Percentiles rank a stretch among this genome's conserved stretches.
Conservation (phyloP, 768 basidiomycete species). For the Postia placenta region DNA sequence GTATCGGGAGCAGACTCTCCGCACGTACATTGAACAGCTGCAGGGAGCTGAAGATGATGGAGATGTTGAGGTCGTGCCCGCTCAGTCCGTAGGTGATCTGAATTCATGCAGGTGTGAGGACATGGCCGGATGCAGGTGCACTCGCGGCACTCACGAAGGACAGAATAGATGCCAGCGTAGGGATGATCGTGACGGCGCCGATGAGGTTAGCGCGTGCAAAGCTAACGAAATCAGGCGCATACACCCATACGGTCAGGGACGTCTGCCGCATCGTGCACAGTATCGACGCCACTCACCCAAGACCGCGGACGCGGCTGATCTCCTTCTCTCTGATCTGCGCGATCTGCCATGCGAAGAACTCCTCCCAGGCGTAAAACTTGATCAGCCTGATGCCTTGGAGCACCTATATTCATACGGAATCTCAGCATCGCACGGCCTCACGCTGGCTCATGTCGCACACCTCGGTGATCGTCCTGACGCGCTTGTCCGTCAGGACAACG, state of each 20-base stretch:
- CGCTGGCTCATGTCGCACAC: too few species aligned
- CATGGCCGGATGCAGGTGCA: neutral
- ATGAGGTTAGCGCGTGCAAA: constrained; percentile 30
- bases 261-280: neutral
- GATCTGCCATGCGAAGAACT: constrained; percentile 71
- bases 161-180: constrained; percentile 69
- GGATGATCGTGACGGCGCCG: constrained; percentile 43
- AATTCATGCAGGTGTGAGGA: neutral
- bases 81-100: constrained; percentile 60
- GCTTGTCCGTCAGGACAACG: constrained; percentile 59
- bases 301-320: constrained; percentile 44
- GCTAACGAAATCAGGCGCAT: constrained; percentile 5
- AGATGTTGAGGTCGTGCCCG: constrained; percentile 60
- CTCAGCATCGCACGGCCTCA: neutral
- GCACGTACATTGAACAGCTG: constrained; percentile 77
- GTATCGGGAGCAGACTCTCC: too few species aligned
- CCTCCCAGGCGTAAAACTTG: constrained; percentile 89
- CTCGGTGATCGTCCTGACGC: constrained; percentile 61
- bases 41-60: constrained; percentile 78
- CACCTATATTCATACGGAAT: constrained; percentile 32
- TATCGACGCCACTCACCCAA: constrained; percentile 22
- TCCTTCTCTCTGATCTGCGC: constrained; percentile 66
- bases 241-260: neutral
- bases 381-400: constrained; percentile 84
- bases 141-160: constrained; percentile 43